Conservation (phyloP, 352 stramenopile genomes). For the Pythium diclinum region DNA sequence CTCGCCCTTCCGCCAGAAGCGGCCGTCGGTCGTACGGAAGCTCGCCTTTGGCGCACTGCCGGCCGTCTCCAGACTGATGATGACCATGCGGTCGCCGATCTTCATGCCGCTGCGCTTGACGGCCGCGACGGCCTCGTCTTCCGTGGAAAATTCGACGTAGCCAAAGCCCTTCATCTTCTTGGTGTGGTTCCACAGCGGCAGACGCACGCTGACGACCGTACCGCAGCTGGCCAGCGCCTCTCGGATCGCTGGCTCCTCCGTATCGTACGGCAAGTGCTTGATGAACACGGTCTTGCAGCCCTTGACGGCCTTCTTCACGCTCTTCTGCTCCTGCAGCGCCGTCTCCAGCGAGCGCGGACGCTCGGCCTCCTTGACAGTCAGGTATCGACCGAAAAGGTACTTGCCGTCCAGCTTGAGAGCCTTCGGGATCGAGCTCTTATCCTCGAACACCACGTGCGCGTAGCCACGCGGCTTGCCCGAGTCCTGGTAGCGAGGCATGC, state of each 20-base stretch:
- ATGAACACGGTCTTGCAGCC: conserved; percentile 87
- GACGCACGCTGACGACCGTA: conserved; percentile 89
- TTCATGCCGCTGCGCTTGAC: conserved; percentile 81
- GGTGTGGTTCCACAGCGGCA: conserved; percentile 93
- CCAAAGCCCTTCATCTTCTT: conserved; percentile 96
- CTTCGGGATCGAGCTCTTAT: conserved; percentile 56
- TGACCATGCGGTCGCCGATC: conserved; percentile 85
- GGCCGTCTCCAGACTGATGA: conserved; percentile 91
- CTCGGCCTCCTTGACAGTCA: conserved; percentile 86
- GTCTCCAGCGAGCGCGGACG: conserved; percentile 67
- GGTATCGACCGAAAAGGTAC: conserved; percentile 87
- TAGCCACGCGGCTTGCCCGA: conserved; percentile 90
- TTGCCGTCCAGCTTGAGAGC: conserved; percentile 87
- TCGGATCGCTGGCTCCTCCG: conserved; percentile 81
- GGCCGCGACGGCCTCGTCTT: conserved; percentile 67
- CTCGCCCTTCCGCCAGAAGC: conserved; percentile 88
- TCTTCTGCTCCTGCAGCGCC: conserved; percentile 63
- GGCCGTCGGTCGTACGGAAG: conserved; percentile 83
- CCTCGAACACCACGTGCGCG: conserved; percentile 91
- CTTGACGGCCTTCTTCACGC: conserved; percentile 64
- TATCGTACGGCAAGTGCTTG: conserved; percentile 89
- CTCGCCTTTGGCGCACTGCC: conserved; percentile 88
- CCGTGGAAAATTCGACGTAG: conserved; percentile 90
- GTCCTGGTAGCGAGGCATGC: conserved; percentile 93
- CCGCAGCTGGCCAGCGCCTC: conserved; percentile 85